Percentiles rank a stretch among this genome's conserved stretches.
These are phyloP conservation scores for Bocquillonia castaneifolia DNA, from an alignment of 441 rosid species.

Conservation along the genomic window DNA sequence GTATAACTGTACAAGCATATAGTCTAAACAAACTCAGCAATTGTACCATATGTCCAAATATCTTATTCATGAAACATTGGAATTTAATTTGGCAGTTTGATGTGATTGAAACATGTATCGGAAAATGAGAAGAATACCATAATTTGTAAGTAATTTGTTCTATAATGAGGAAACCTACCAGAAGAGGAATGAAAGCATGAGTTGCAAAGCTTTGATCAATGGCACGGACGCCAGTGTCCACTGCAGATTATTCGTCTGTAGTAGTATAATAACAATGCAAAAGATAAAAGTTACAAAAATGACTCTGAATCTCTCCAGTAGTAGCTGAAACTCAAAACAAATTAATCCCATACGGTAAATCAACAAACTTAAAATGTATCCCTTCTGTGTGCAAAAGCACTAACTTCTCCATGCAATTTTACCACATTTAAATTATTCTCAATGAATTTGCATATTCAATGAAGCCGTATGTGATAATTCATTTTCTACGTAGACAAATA, in stretches of 20 bases:
- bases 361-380: neutral
- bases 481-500: neutral
- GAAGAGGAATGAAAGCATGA: slow-evolving; percentile 73
- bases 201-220: slow-evolving; percentile 79
- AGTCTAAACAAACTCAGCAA: too few species aligned
- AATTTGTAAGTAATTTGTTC: neutral
- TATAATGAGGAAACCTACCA: slow-evolving; percentile 44
- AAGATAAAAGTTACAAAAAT: slow-evolving; percentile 20
- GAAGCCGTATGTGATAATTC: too few species aligned
- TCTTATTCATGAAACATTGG: too few species aligned
- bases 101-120: too few species aligned
- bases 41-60: too few species aligned
- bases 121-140: too few species aligned
- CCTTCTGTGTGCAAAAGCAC: neutral
- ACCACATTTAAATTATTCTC: neutral
- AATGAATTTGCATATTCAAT: too few species aligned
- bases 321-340: neutral
- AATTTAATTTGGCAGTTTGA: too few species aligned
- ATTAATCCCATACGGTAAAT: neutral
- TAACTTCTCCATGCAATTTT: neutral
- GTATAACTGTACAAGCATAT: too few species aligned
- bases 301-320: too few species aligned
- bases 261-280: slow-evolving; percentile 24
- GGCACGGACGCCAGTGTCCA: slow-evolving; percentile 83
- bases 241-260: slow-evolving; percentile 69